Percentiles rank a stretch among this genome's conserved stretches.
phyloP scores from a whole-genome alignment of 805 yeast species.

The Cyberlindnera sargentensis region DNA sequence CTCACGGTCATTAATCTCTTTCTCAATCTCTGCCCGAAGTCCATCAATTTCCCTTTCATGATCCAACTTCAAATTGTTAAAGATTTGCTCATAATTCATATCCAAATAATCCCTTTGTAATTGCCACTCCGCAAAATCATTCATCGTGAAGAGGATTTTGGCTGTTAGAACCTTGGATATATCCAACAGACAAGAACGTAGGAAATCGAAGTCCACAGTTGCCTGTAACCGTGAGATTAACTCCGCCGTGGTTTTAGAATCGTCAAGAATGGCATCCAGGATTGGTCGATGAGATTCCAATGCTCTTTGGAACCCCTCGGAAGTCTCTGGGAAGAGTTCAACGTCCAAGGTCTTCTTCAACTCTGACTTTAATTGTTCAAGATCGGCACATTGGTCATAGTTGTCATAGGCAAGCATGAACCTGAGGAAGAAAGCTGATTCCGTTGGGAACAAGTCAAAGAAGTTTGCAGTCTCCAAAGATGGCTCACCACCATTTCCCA shows the following conservation, averaged over 20 bases:
- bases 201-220: constrained; percentile 1
- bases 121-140: constrained; percentile 1
- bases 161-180: constrained; percentile 4
- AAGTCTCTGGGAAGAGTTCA: neutral
- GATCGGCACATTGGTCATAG: neutral
- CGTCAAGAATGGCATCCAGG: neutral
- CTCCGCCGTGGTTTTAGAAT: constrained; percentile 1
- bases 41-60: constrained; percentile 1
- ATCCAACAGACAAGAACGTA: constrained; percentile 2
- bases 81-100: constrained; percentile 3
- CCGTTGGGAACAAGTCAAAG: constrained; percentile 7
- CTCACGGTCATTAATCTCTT: neutral
- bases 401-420: constrained; percentile 8
- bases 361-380: constrained; percentile 5
- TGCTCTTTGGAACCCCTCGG: constrained; percentile 4
- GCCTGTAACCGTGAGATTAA: neutral
- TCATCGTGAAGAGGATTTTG: constrained; percentile 4
- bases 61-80: neutral
- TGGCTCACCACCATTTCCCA: neutral
- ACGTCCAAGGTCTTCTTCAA: neutral
- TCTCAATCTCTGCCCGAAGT: constrained; percentile 1
- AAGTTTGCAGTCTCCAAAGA: neutral
- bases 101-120: constrained; percentile 5
- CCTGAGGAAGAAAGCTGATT: constrained; percentile 8
- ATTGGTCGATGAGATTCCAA: constrained; percentile 1